These are phyloP conservation scores for Phytophthora sojae DNA, from an alignment of 352 stramenopile species.

Conservation along the genomic window DNA sequence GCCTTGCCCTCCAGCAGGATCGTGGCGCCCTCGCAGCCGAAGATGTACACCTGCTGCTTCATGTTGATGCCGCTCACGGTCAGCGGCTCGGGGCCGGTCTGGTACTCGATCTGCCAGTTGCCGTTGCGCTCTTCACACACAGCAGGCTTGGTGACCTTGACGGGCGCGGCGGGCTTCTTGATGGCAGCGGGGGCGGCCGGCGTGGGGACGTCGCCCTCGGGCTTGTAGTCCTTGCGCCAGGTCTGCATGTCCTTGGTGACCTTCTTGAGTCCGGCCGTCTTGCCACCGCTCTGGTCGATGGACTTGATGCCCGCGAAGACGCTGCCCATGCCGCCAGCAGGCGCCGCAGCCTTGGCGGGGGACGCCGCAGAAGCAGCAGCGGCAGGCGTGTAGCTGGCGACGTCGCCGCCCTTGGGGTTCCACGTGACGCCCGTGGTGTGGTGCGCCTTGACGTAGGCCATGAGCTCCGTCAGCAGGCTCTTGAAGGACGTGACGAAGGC, in stretches of 20 bases:
- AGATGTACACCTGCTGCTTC: constrained; percentile 98
- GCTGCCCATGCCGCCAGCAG: constrained; percentile 68
- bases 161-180: constrained; percentile 42
- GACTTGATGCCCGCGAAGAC: constrained; percentile 92
- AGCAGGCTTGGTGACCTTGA: constrained; percentile 57
- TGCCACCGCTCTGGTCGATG: constrained; percentile 91
- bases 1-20: constrained; percentile 98
- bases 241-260: constrained; percentile 98
- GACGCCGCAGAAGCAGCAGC: constrained; percentile 28
- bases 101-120: constrained; percentile 98
- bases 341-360: constrained; percentile 38
- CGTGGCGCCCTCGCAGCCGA: constrained; percentile 93
- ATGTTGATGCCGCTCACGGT: constrained; percentile 92
- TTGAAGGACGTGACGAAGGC: constrained; percentile 96
- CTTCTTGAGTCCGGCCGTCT: constrained; percentile 94
- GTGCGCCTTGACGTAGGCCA: constrained; percentile 95
- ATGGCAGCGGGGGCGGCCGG: constrained; percentile 26
- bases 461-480: constrained; percentile 90
- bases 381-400: constrained; percentile 47
- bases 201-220: constrained; percentile 47
- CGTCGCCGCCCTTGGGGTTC: constrained; percentile 89
- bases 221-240: constrained; percentile 95
- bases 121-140: constrained; percentile 91
- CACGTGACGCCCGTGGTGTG: constrained; percentile 96
- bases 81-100: constrained; percentile 85